A percentile compares a stretch with the other conserved stretches of the same genome.
Evolutionary conservation across 768 basidiomycete genomes (phyloP).

Genomic region (Kondoa malvinella): DNA sequence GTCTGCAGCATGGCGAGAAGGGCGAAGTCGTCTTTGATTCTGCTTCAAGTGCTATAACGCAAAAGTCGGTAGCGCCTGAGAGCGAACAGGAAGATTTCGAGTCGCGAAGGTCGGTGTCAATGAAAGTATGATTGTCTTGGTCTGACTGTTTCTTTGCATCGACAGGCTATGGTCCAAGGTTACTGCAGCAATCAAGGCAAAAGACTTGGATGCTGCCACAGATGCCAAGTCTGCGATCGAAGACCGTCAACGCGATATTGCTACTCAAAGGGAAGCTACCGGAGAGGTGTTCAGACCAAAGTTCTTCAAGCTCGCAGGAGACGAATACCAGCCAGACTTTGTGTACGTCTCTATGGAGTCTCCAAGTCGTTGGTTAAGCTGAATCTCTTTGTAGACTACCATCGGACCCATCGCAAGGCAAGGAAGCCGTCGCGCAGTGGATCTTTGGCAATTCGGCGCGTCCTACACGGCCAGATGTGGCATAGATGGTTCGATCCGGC

Average conservation of each 20-base stretch:
- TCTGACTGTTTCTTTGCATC: neutral
- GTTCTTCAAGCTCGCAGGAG: conserved; percentile 62
- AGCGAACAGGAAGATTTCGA: conserved; percentile 78
- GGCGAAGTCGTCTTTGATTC: conserved; percentile 66
- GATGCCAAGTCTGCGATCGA: conserved; percentile 77
- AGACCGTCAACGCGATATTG: conserved; percentile 70
- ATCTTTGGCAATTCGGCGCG: conserved; percentile 1
- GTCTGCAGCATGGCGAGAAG: conserved; percentile 41
- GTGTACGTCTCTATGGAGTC: conserved; percentile 37
- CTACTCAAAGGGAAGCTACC: conserved; percentile 53
- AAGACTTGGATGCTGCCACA: conserved; percentile 90
- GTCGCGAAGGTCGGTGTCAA: conserved; percentile 55
- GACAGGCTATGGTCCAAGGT: conserved; percentile 61
- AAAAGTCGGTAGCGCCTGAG: conserved; percentile 71
- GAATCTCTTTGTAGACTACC: neutral
- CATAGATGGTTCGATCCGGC: neutral
- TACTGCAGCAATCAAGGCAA: conserved; percentile 64
- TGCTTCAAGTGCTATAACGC: conserved; percentile 50
- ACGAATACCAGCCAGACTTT: conserved; percentile 68
- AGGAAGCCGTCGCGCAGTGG: conserved; percentile 1
- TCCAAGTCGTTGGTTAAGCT: neutral
- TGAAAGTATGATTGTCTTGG: neutral
- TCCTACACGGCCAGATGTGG: neutral
- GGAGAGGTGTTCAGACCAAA: conserved; percentile 53
- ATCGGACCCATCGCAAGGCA: neutral